A percentile compares a stretch with the other conserved stretches of the same genome.
Conservation (phyloP, 257 asterid genomes). For the Lycium ferocissimum region DNA sequence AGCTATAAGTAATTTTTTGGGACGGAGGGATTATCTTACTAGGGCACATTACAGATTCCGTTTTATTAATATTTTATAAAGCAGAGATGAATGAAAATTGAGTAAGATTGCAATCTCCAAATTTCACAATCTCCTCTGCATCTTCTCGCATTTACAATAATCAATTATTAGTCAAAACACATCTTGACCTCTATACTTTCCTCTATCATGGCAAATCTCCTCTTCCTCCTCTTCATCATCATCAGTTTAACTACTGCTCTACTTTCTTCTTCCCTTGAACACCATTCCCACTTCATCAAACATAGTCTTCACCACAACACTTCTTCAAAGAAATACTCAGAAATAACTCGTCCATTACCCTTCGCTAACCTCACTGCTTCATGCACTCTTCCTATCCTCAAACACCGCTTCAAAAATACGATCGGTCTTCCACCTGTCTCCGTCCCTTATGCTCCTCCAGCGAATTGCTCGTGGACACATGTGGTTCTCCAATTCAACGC, state of each 20-base stretch:
- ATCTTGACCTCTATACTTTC: too few species aligned
- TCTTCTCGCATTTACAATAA: too few species aligned
- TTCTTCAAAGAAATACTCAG: slow-evolving; percentile 47
- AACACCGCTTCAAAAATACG: slow-evolving; percentile 67
- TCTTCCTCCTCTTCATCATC: slow-evolving; percentile 28
- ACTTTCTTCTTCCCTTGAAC: slow-evolving; percentile 35
- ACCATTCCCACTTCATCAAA: slow-evolving; percentile 44
- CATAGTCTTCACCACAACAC: too few species aligned
- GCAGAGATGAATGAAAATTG: too few species aligned
- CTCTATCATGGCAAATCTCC: too few species aligned
- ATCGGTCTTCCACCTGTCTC: slow-evolving; percentile 60
- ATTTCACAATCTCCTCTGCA: neutral
- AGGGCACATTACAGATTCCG: too few species aligned
- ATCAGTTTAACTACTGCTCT: slow-evolving; percentile 16
- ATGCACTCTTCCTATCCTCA: slow-evolving; percentile 67
- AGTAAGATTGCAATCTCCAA: too few species aligned
- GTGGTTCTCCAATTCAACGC: slow-evolving; percentile 66
- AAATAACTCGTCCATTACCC: slow-evolving; percentile 66
- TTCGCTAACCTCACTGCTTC: slow-evolving; percentile 52
- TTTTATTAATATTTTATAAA: too few species aligned
- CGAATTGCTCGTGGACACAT: slow-evolving; percentile 73
- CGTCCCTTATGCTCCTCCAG: slow-evolving; percentile 62
- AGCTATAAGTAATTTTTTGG: too few species aligned
- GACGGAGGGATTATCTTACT: too few species aligned
- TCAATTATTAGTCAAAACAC: too few species aligned